phyloP scores from a whole-genome alignment of 805 yeast genomes.

The Zygosaccharomyces pseudorouxii region DNA sequence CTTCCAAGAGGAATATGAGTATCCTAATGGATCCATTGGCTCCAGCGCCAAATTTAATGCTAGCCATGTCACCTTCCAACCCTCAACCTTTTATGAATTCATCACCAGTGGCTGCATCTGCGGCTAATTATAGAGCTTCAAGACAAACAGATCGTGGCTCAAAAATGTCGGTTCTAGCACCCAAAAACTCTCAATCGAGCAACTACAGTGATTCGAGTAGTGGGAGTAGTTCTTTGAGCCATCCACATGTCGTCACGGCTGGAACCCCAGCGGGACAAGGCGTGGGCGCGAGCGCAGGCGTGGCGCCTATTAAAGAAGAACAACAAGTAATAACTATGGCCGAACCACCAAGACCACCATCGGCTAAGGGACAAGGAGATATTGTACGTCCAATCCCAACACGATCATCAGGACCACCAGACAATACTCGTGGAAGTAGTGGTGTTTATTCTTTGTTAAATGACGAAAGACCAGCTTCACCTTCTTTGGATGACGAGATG shows the following conservation, averaged over 20 bases:
- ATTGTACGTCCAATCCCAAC: slow-evolving; percentile 17
- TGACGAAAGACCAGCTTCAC: slow-evolving; percentile 11
- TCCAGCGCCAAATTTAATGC: slow-evolving; percentile 16
- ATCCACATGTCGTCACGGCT: neutral
- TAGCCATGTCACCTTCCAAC: slow-evolving; percentile 4
- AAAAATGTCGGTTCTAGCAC: neutral
- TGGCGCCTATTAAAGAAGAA: slow-evolving; percentile 5
- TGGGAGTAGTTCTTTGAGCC: slow-evolving; percentile 4
- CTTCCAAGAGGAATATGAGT: slow-evolving; percentile 26
- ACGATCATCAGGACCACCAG: slow-evolving; percentile 6
- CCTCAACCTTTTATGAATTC: slow-evolving; percentile 9
- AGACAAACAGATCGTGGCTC: slow-evolving; percentile 1
- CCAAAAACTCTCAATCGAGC: slow-evolving; percentile 3
- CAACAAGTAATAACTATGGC: neutral
- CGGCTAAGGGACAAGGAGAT: slow-evolving; percentile 7
- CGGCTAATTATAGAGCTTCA: neutral
- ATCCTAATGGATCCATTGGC: slow-evolving; percentile 27
- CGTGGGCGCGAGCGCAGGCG: slow-evolving; percentile 6
- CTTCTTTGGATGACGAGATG: slow-evolving; percentile 9
- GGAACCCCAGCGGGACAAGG: slow-evolving; percentile 1
- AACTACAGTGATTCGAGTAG: slow-evolving; percentile 9
- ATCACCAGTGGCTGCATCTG: slow-evolving; percentile 5
- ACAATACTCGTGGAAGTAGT: slow-evolving; percentile 15
- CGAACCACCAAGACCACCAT: slow-evolving; percentile 1
- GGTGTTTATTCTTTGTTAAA: slow-evolving; percentile 22